phyloP scores from a whole-genome alignment of 352 stramenopile genomes.

The Pythium sp. region DNA sequence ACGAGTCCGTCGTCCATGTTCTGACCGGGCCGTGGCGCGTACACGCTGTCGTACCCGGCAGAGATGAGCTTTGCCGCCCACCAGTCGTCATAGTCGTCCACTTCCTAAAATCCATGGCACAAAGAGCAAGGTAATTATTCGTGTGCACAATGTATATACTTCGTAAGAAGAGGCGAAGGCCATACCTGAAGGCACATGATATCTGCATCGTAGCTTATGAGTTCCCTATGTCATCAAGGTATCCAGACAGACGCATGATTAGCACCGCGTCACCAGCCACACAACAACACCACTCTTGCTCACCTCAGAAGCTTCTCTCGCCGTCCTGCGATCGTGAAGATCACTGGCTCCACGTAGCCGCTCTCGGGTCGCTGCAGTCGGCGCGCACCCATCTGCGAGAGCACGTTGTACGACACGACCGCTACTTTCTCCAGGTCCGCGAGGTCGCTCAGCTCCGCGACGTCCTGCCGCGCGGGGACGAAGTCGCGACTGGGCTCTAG shows the following conservation, averaged over 20 bases:
- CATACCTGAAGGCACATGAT: conserved; percentile 81
- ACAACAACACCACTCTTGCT: not conserved
- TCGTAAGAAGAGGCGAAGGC: not conserved
- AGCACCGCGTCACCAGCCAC: not conserved
- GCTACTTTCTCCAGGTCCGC: conserved; percentile 59
- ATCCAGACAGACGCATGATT: not conserved
- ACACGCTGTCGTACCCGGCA: conserved; percentile 84
- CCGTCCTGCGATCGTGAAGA: conserved; percentile 58
- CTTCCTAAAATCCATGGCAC: conserved; percentile 38
- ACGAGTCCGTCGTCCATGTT: conserved; percentile 67
- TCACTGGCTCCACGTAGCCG: conserved; percentile 41
- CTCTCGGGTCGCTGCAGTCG: conserved; percentile 42
- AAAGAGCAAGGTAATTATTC: not conserved
- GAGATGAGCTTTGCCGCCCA: conserved; percentile 64
- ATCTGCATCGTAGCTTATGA: conserved; percentile 76
- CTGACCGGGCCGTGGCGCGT: conserved; percentile 30
- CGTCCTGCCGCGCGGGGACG: conserved; percentile 37
- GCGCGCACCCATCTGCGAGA: conserved; percentile 74
- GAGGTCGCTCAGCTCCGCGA: conserved; percentile 40
- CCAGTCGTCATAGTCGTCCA: conserved; percentile 88
- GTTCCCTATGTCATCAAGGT: conserved; percentile 36
- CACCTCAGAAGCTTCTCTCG: conserved; percentile 49
- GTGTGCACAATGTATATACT: not conserved
- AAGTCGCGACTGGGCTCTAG: conserved; percentile 29
- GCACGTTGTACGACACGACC: conserved; percentile 79